A percentile compares a stretch with the other conserved stretches of the same genome.
These are phyloP conservation scores for Prototheca wickerhamii DNA, from an alignment of 163 green algal species.

Conservation along the genomic window DNA sequence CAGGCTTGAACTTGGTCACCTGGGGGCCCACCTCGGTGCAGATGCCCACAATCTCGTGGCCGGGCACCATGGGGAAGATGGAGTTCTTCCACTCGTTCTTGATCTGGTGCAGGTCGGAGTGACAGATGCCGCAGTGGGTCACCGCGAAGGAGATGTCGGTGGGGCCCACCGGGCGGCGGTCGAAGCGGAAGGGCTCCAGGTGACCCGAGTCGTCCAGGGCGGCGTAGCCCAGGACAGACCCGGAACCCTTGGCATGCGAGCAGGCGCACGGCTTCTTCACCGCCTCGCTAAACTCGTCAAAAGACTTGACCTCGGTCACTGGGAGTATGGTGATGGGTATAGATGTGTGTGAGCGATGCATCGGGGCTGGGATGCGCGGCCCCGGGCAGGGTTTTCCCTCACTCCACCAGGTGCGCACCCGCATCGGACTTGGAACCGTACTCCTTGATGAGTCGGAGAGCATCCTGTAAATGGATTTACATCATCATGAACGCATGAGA, in stretches of 20 bases:
- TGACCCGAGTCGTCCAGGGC: constrained; percentile 28
- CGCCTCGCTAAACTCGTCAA: constrained; percentile 1
- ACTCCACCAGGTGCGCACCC: neutral
- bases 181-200: constrained; percentile 41
- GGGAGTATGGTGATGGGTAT: neutral
- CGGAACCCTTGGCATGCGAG: neutral
- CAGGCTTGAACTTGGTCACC: constrained; percentile 65
- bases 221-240: constrained; percentile 43
- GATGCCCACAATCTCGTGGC: constrained; percentile 74
- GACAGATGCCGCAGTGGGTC: constrained; percentile 59
- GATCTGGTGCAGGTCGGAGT: constrained; percentile 69
- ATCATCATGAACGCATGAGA: neutral
- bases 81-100: constrained; percentile 56
- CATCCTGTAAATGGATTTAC: neutral
- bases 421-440: neutral
- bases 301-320: neutral
- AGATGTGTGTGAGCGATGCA: neutral
- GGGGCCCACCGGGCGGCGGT: constrained; percentile 22
- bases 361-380: neutral
- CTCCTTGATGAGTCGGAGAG: neutral
- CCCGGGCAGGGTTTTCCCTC: neutral
- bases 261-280: neutral
- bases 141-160: constrained; percentile 53
- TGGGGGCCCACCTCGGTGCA: constrained; percentile 60
- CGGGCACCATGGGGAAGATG: constrained; percentile 38